A percentile compares a stretch with the other conserved stretches of the same genome.
Conservation (phyloP, 257 asterid species). For the Plantago major region DNA sequence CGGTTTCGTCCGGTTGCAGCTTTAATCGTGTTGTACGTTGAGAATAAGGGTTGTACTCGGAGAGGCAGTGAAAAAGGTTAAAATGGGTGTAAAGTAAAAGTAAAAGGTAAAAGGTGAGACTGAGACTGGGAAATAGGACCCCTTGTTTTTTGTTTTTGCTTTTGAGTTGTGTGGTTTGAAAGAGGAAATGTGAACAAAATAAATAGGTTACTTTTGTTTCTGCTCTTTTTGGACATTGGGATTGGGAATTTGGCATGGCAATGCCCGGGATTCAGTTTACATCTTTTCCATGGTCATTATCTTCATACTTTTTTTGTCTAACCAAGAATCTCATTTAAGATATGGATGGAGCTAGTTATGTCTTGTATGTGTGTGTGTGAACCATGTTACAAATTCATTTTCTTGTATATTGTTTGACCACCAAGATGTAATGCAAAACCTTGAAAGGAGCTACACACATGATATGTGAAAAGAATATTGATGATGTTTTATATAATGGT, state of each 20-base stretch:
- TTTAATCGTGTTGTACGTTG: slow-evolving; percentile 18
- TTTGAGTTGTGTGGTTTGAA: slow-evolving; percentile 24
- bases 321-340: too few species aligned
- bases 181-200: slow-evolving; percentile 17
- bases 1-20: slow-evolving; percentile 22
- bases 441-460: too few species aligned
- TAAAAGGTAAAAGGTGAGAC: slow-evolving; percentile 5
- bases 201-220: slow-evolving; percentile 14
- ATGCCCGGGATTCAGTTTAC: slow-evolving; percentile 1
- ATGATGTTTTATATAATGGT: too few species aligned
- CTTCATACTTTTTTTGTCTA: too few species aligned
- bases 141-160: neutral
- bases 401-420: too few species aligned
- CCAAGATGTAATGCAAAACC: too few species aligned
- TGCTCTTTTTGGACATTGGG: neutral
- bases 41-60: neutral
- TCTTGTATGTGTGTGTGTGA: too few species aligned
- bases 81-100: slow-evolving; percentile 12
- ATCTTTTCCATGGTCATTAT: neutral
- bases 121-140: neutral
- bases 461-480: too few species aligned
- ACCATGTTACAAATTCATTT: too few species aligned
- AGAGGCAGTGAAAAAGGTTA: slow-evolving; percentile 7
- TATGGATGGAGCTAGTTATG: too few species aligned
- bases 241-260: slow-evolving; percentile 30